Conservation (phyloP, 106 monocot genomes). For the Dioscorea dumetorum region DNA sequence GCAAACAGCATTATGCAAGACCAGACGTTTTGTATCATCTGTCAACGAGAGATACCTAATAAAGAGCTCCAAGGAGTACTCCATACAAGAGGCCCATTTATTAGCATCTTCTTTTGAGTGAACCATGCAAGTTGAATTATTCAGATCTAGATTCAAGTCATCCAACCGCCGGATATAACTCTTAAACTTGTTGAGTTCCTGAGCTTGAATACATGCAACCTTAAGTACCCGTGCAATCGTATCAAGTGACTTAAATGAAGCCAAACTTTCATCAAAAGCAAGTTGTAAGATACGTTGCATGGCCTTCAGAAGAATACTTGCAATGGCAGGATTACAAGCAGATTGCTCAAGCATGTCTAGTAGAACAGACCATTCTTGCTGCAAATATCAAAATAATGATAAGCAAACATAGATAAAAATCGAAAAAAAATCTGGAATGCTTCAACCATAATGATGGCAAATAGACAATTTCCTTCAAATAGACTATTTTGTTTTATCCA, state of each 20-base stretch:
- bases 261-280: constrained; percentile 48
- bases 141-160: constrained; percentile 9
- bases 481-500: too few relatives aligned
- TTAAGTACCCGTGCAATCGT: constrained; percentile 60
- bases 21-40: constrained; percentile 51
- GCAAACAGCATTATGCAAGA: constrained; percentile 65
- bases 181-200: constrained; percentile 40
- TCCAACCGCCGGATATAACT: constrained; percentile 4
- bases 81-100: constrained; percentile 39
- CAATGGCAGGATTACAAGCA: constrained; percentile 54
- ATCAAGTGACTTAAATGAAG: constrained; percentile 65
- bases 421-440: too few relatives aligned
- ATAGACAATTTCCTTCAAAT: too few relatives aligned
- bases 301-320: constrained; percentile 65
- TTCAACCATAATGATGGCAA: too few relatives aligned
- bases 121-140: neutral
- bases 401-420: too few relatives aligned
- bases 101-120: constrained; percentile 14
- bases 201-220: constrained; percentile 75
- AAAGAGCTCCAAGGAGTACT: constrained; percentile 69
- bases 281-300: constrained; percentile 69
- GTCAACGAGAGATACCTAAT: constrained; percentile 49
- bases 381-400: constrained; percentile 14
- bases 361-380: constrained; percentile 91
- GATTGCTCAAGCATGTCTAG: constrained; percentile 73